These are phyloP conservation scores for Myxozyma geophila DNA, from an alignment of 805 yeast genomes.

Conservation along the genomic window DNA sequence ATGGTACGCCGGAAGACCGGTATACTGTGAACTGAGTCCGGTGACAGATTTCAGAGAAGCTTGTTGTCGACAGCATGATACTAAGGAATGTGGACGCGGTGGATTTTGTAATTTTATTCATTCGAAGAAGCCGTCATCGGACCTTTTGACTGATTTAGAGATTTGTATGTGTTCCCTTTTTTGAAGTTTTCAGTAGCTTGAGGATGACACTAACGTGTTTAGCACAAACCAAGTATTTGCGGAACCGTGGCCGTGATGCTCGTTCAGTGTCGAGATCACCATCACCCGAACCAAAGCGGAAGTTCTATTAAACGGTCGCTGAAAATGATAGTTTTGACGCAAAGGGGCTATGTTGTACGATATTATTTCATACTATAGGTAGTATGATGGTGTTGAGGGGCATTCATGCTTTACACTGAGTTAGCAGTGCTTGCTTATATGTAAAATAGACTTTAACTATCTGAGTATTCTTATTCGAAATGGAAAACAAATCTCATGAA, in stretches of 20 bases:
- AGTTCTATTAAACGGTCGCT: conserved; percentile 10
- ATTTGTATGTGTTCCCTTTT: conserved; percentile 44
- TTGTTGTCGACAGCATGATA: conserved; percentile 72
- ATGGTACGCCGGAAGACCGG: conserved; percentile 82
- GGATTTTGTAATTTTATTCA: conserved; percentile 89
- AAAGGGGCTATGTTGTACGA: neutral
- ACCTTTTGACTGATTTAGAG: conserved; percentile 51
- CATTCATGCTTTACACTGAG: neutral
- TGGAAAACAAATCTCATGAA: neutral
- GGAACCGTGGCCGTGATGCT: conserved; percentile 33
- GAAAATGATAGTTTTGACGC: neutral
- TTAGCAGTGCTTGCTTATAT: neutral
- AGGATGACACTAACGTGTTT: neutral
- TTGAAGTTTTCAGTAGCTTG: neutral
- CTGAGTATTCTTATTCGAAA: neutral
- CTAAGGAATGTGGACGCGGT: conserved; percentile 71
- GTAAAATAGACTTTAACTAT: conserved; percentile 1
- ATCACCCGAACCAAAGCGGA: conserved; percentile 38
- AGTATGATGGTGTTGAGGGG: neutral
- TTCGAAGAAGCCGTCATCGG: conserved; percentile 58
- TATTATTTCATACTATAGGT: neutral
- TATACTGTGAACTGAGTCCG: conserved; percentile 78
- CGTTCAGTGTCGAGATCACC: conserved; percentile 36
- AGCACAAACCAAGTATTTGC: conserved; percentile 34
- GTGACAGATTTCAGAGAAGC: conserved; percentile 72